Conservation (phyloP, 768 basidiomycete genomes). For the Auriscalpium vulgare region DNA sequence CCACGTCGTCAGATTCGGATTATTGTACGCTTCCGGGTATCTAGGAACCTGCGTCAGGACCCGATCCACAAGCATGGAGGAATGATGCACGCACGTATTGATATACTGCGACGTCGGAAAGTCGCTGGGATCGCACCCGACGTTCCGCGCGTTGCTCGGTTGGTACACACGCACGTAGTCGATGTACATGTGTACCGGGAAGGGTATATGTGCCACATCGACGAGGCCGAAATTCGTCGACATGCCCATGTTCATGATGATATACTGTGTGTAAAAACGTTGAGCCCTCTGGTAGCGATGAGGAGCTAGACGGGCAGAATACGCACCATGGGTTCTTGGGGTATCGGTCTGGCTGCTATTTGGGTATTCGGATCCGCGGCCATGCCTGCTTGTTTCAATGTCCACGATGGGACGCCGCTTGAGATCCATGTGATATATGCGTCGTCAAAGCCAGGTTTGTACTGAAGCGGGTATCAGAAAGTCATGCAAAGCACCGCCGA, state of each 20-base stretch:
- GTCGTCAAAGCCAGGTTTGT: conserved; percentile 25
- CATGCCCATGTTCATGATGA: conserved; percentile 53
- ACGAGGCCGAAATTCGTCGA: conserved; percentile 51
- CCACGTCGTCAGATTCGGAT: conserved; percentile 51
- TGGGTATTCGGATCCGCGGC: conserved; percentile 24
- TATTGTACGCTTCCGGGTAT: conserved; percentile 62
- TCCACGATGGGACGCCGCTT: conserved; percentile 30
- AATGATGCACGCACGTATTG: conserved; percentile 37
- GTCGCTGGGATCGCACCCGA: conserved; percentile 62
- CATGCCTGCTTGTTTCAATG: conserved; percentile 27
- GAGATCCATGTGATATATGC: conserved; percentile 39
- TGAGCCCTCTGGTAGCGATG: neutral
- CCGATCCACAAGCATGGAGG: neutral
- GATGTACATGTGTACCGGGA: conserved; percentile 55
- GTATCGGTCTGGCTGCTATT: conserved; percentile 29
- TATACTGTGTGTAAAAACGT: conserved; percentile 29
- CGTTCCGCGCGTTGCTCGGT: conserved; percentile 35
- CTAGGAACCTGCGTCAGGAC: conserved; percentile 21
- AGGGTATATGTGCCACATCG: conserved; percentile 43
- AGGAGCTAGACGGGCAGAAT: no score
- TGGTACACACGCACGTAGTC: conserved; percentile 84
- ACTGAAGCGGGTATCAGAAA: conserved; percentile 9
- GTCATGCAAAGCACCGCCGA: neutral
- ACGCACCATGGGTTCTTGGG: conserved; percentile 36
- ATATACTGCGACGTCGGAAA: conserved; percentile 79